Evolutionary conservation across 164 flowering plant species (phyloP), one percentile per base, ranked within the genome.

Genomic region (Berberis vulgaris): DNA sequence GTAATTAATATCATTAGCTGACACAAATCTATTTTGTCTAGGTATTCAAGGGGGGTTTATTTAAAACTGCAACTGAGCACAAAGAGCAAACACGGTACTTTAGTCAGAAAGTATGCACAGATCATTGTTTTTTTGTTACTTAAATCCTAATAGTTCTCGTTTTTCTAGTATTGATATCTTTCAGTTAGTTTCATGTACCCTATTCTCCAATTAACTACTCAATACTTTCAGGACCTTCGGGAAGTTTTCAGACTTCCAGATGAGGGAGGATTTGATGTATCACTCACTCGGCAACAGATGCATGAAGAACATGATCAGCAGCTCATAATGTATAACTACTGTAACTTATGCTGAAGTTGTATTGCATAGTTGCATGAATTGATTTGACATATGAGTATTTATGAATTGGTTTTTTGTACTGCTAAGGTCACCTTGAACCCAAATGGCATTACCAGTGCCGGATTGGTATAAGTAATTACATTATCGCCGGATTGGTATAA

Each of bases 51-150:
- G 99, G 98, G 6, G 97, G 96, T 26, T 75, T 95, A 68, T 89
- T 89, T 68, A 91, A 79, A 82, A 73, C 84, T 67, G 99, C 99
- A 63, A 95, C 99, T 2, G 99, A 95, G 76, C 92, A 89, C 64
- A 95, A 88, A 75, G 98, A 95, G 69, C 97, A 95, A 77, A 88
- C 83, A 6, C 85, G 97, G 0, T 95, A 95, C 71, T 95, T 95
- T 73, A 86, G 94, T 73, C 91, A 88, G 71, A 93, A 84, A 81
- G 99, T 88, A 81, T 57, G 52, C 57, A 26, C 9, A 43, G 40
- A 39, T 41, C 3, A 12, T 3, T 41, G 26, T 62, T 49, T 49
- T 8, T 47, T 39, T n/a, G 12, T 7, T 6, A 40, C 13, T 9
- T 40, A 59, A 26, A 26, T 26, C 26, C 0, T 26, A 26, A 0